Base-by-base conservation (phyloP, 2,329 filamentous ascomycete genomes). In the Didymella keratinophila region DNA sequence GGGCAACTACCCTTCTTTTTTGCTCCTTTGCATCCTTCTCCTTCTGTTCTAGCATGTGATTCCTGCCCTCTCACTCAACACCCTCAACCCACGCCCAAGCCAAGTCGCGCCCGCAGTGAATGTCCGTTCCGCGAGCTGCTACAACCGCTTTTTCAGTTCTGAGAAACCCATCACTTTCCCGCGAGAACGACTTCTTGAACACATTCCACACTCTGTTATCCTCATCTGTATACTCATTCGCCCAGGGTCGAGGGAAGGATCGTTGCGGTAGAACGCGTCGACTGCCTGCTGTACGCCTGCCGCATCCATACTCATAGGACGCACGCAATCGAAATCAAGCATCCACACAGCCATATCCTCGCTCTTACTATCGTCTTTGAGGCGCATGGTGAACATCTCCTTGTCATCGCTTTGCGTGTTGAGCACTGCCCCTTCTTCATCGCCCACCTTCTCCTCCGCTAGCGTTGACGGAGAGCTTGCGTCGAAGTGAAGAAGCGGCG, bases 301-400 rank as follows among this genome's bases (percentile, higher is more conserved):
- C 1, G 21, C 6, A 2, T 52, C 39, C 39, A 36, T 51, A 3
- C 11, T 25, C 16, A 51, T 51, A 2, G 3, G 20, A 6, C 16
- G 18, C 8, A 36, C 47, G 25, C 47, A 50, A 18, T 50, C 47
- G 11, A 50, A 50, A 11, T 42, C 34, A n/a, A 50, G 36, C 47
- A 42, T 50, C 48, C 48, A 51, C 18, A 43, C 36, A 1, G 9
- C 18, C 32, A 51, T 41, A 28, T 30, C 23, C 36, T 32, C 47
- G 12, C 47, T n/a, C 21, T n/a, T 23, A 2, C 2, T n/a, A 11
- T 27, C 37, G 11, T 43, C 7, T 4, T 20, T 6, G 10, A 28
- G 20, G 7, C 28, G 4, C 16, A 52, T 28, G 34, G 36, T 27
- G 28, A 44, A 42, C 6, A 30, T 3, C 27, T 48, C 32, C 4